Conservation (phyloP, 139 green algal genomes). For the Asterochloris erici region DNA sequence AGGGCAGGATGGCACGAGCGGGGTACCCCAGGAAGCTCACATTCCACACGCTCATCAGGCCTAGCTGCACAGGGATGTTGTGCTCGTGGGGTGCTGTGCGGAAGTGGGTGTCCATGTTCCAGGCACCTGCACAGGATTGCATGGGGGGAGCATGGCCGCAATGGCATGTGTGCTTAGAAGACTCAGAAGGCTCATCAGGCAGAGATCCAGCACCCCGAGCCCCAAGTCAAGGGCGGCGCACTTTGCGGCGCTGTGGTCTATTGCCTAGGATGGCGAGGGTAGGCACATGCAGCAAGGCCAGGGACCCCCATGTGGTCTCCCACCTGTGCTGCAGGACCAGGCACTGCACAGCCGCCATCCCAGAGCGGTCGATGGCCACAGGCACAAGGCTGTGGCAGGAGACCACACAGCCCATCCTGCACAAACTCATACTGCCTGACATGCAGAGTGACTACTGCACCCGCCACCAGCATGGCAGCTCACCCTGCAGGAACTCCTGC, state of each 20-base stretch:
- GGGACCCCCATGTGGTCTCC: too few relatives aligned
- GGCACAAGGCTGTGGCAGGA: neutral
- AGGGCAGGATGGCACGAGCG: slow-evolving; percentile 94
- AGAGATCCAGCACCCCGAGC: too few relatives aligned
- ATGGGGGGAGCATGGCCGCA: neutral
- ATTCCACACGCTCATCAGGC: slow-evolving; percentile 96
- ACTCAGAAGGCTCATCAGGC: too few relatives aligned
- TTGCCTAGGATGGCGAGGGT: too few relatives aligned
- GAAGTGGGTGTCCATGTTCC: slow-evolving; percentile 94
- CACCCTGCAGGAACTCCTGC: slow-evolving; percentile 80
- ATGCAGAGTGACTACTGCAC: neutral
- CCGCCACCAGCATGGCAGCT: neutral
- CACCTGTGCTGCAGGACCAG: too few relatives aligned
- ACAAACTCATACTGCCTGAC: neutral
- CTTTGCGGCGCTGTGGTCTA: too few relatives aligned
- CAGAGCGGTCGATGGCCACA: too few relatives aligned
- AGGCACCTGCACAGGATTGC: slow-evolving; percentile 44
- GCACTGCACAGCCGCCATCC: too few relatives aligned
- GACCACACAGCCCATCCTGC: neutral
- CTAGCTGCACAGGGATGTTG: slow-evolving; percentile 96
- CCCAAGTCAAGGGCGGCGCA: too few relatives aligned
- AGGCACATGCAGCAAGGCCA: too few relatives aligned
- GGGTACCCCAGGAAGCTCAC: slow-evolving; percentile 91
- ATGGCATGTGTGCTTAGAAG: too few relatives aligned
- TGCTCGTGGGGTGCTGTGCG: slow-evolving; percentile 74